A percentile compares a stretch with the other conserved stretches of the same genome.
These are phyloP conservation scores for Calonectria honghensis DNA, from an alignment of 2,329 filamentous ascomycete species.

Conservation along the genomic window DNA sequence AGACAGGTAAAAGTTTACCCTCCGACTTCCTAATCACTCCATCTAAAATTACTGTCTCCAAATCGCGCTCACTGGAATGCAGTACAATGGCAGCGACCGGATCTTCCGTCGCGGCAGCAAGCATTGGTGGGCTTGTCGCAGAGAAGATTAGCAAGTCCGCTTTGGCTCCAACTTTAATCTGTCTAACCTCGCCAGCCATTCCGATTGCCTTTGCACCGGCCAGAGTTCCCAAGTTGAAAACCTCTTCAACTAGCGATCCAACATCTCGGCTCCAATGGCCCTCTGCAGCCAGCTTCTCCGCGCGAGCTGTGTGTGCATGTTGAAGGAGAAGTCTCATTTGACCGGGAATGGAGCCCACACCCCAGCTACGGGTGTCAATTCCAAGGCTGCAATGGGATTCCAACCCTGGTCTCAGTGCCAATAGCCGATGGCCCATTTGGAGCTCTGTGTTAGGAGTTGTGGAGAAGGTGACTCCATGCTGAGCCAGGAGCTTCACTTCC, in stretches of 20 bases:
- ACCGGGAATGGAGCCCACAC: not conserved
- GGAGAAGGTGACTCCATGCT: not conserved
- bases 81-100: not conserved
- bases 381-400: not conserved
- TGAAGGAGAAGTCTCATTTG: not conserved
- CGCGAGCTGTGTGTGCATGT: not conserved
- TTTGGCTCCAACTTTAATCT: conserved; percentile 5
- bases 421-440: not conserved
- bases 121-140: not conserved
- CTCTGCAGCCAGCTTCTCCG: not conserved
- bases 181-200: not conserved
- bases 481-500: not conserved
- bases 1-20: not conserved
- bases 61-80: not conserved
- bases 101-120: not conserved
- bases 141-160: conserved; percentile 2
- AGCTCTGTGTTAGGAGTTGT: conserved; percentile 4
- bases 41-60: not conserved
- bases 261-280: not conserved
- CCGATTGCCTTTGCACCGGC: not conserved
- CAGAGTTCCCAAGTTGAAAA: not conserved
- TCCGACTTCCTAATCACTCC: conserved; percentile 3
- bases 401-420: not conserved
- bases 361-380: not conserved
- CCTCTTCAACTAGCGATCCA: not conserved